phyloP scores from a whole-genome alignment of 768 basidiomycete genomes.

The Boletus pseudo-olivaceus region DNA sequence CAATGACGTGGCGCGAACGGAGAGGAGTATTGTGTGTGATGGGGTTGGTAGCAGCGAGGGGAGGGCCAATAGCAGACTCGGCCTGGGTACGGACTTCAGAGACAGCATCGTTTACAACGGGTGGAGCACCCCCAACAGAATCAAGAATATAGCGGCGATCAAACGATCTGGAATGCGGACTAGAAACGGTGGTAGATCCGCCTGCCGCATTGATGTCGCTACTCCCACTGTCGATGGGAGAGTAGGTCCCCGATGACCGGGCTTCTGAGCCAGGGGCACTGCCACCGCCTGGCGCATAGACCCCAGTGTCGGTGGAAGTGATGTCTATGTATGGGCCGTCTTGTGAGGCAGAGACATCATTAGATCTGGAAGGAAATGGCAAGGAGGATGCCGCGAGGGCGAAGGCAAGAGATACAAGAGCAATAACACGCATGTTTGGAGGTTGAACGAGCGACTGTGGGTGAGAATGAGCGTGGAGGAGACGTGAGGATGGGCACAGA shows the following conservation, averaged over 20 bases:
- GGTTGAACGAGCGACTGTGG: background rate
- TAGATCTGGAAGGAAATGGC: background rate
- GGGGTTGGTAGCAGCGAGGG: background rate
- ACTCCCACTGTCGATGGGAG: background rate
- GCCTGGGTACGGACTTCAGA: background rate
- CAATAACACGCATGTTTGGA: constrained; percentile 9
- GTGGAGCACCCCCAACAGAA: too few relatives aligned
- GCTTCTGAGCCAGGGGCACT: too few relatives aligned
- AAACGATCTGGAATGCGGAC: background rate
- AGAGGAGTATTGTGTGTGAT: background rate
- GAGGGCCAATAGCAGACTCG: too few relatives aligned
- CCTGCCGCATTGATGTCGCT: too few relatives aligned
- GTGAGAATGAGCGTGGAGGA: constrained; percentile 3
- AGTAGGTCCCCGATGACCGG: too few relatives aligned
- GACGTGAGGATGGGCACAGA: background rate
- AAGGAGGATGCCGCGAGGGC: constrained; percentile 6
- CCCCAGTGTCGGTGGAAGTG: too few relatives aligned
- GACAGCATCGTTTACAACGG: fast-evolving
- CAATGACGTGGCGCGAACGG: background rate
- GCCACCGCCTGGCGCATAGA: too few relatives aligned
- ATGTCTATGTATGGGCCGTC: too few relatives aligned
- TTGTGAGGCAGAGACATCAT: background rate
- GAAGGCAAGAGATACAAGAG: constrained; percentile 9
- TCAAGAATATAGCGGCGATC: background rate
- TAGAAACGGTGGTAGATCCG: background rate